phyloP scores from a whole-genome alignment of 2,329 filamentous ascomycete genomes.

The Purpureocillium lavendulum region DNA sequence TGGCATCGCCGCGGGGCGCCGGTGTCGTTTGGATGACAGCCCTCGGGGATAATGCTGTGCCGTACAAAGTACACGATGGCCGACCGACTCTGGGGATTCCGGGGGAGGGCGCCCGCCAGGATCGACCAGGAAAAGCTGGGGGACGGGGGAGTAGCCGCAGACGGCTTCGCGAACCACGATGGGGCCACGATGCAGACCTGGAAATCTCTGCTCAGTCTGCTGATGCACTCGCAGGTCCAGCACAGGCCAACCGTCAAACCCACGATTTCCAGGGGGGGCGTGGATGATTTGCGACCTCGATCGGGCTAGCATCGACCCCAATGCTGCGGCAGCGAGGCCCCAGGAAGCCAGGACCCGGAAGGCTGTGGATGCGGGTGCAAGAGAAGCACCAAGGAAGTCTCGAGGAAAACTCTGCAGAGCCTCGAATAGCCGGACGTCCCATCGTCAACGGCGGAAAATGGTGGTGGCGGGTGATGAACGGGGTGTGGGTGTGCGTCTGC shows the following conservation, averaged over 20 bases:
- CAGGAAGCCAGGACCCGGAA: conserved; percentile 2
- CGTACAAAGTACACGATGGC: too few species aligned
- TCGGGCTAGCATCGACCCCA: conserved; percentile 6
- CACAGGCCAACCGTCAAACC: conserved; percentile 5
- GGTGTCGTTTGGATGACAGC: too few species aligned
- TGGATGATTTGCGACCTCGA: neutral
- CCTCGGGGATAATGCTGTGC: too few species aligned
- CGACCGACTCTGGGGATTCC: too few species aligned
- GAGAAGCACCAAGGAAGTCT: conserved; percentile 5
- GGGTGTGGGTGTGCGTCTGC: too few species aligned
- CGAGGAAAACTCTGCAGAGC: conserved; percentile 14
- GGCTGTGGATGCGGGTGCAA: too few species aligned
- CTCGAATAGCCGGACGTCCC: conserved; percentile 22
- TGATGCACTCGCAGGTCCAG: conserved; percentile 8
- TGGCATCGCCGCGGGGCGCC: too few species aligned
- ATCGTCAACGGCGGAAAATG: conserved; percentile 5
- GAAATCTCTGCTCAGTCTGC: conserved; percentile 13
- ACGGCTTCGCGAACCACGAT: neutral
- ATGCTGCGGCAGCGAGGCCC: conserved; percentile 3
- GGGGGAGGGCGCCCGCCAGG: neutral
- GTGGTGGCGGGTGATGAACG: too few species aligned
- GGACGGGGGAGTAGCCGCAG: neutral
- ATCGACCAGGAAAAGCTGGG: neutral
- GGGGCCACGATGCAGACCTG: neutral
- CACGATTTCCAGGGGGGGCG: conserved; percentile 4